A percentile compares a stretch with the other conserved stretches of the same genome.
Evolutionary conservation across 2,329 filamentous ascomycete genomes (phyloP).

Genomic region (Botrytis byssoidea): DNA sequence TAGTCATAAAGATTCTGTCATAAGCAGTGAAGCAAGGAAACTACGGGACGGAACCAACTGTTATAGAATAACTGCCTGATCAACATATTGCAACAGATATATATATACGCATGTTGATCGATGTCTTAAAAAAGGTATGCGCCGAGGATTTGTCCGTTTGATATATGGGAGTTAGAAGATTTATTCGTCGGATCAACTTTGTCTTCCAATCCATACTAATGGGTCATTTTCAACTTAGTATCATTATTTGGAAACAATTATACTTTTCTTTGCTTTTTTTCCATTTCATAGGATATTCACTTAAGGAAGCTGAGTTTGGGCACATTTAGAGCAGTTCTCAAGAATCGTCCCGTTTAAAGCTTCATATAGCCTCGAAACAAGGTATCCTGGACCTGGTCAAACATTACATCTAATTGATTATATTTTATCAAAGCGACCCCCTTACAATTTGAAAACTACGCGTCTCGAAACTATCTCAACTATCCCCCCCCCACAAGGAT

Average conservation of each 20-base stretch:
- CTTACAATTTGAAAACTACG: not conserved
- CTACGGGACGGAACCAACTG: not conserved
- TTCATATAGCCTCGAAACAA: not conserved
- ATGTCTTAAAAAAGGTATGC: slow-evolving; percentile 21
- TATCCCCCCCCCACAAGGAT: not conserved
- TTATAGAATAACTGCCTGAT: slow-evolving; percentile 4
- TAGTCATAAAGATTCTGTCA: slow-evolving; percentile 16
- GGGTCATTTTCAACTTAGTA: slow-evolving; percentile 8
- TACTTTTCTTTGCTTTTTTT: not conserved
- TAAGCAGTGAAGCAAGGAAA: slow-evolving; percentile 18
- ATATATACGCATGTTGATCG: slow-evolving; percentile 13
- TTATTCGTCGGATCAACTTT: not conserved
- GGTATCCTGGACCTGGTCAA: slow-evolving; percentile 14
- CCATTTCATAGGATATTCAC: slow-evolving; percentile 14
- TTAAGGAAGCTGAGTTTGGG: not conserved
- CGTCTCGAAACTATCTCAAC: not conserved
- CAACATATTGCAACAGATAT: slow-evolving; percentile 2
- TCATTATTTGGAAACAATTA: slow-evolving; percentile 9
- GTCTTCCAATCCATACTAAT: slow-evolving; percentile 12
- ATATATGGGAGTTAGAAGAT: not conserved
- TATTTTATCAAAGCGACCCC: slow-evolving; percentile 7
- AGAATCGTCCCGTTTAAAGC: not conserved
- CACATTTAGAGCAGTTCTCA: slow-evolving; percentile 8
- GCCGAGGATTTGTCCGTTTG: not conserved
- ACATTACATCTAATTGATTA: not conserved